These are phyloP conservation scores for Cytospora chrysosperma DNA, from an alignment of 2,329 filamentous ascomycete species.

Conservation along the genomic window DNA sequence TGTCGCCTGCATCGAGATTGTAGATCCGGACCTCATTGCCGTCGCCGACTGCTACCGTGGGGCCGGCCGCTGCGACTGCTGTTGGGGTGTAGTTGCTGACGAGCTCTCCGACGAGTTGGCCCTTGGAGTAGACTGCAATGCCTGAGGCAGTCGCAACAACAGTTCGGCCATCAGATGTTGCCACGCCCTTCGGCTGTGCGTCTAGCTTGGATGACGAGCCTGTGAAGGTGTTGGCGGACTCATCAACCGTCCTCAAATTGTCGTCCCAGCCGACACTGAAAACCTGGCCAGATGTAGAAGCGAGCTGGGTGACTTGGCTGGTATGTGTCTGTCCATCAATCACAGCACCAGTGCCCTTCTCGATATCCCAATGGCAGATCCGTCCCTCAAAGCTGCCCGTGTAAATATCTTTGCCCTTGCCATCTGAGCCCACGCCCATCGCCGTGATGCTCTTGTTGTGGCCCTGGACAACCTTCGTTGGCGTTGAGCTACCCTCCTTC, in stretches of 20 bases:
- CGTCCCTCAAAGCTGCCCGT: conserved; percentile 92
- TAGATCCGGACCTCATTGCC: conserved; percentile 74
- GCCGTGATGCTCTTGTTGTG: conserved; percentile 92
- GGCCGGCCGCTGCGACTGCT: conserved; percentile 67
- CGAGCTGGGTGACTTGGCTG: conserved; percentile 80
- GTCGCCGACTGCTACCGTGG: conserved; percentile 71
- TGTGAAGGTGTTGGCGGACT: conserved; percentile 71
- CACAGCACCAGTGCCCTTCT: conserved; percentile 64
- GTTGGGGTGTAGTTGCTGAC: conserved; percentile 65
- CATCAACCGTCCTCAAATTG: conserved; percentile 75
- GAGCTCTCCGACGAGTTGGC: conserved; percentile 58
- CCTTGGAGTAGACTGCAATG: conserved; percentile 56
- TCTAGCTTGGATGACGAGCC: conserved; percentile 66
- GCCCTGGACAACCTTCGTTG: conserved; percentile 73
- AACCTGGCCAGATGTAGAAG: conserved; percentile 60
- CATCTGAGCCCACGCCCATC: conserved; percentile 56
- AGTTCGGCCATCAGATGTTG: conserved; percentile 50
- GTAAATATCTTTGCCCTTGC: conserved; percentile 66
- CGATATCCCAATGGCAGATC: conserved; percentile 79
- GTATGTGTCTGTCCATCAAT: conserved; percentile 81
- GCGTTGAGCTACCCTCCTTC: conserved; percentile 65
- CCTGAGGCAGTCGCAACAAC: conserved; percentile 57
- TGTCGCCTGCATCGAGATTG: conserved; percentile 55
- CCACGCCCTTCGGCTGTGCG: conserved; percentile 77
- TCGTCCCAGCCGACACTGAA: conserved; percentile 96